Percentiles rank a stretch among this genome's conserved stretches.
phyloP scores from a whole-genome alignment of 148 eudicot genomes.

The Cornus suecica region DNA sequence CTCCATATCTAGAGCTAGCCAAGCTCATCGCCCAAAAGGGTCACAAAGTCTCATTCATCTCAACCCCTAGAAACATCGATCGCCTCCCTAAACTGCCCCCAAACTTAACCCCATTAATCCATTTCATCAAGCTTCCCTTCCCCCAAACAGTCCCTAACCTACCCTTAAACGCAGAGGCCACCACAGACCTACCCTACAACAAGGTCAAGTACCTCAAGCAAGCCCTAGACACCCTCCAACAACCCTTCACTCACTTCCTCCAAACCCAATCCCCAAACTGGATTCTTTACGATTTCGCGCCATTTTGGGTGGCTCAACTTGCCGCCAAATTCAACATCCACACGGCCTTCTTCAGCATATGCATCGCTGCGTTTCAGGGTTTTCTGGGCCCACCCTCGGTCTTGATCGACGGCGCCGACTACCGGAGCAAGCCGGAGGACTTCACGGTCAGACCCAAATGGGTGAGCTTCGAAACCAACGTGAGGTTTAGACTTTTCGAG shows the following conservation, averaged over 20 bases:
- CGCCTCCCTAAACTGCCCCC: slow-evolving; percentile 28
- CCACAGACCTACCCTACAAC: slow-evolving; percentile 21
- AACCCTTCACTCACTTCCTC: slow-evolving; percentile 14
- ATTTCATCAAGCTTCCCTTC: slow-evolving; percentile 18
- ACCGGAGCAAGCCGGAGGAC: slow-evolving; percentile 23
- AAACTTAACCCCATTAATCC: slow-evolving; percentile 12
- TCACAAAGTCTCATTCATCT: slow-evolving; percentile 20
- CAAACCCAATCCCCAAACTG: slow-evolving; percentile 21
- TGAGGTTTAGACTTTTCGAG: slow-evolving; percentile 18
- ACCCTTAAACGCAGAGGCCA: slow-evolving; percentile 29
- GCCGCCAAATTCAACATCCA: slow-evolving; percentile 19
- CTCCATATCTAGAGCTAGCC: slow-evolving; percentile 28
- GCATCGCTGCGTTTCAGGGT: slow-evolving; percentile 18
- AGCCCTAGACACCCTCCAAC: slow-evolving; percentile 21
- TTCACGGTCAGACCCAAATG: slow-evolving; percentile 24
- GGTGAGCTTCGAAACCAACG: slow-evolving; percentile 24
- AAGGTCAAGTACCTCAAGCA: slow-evolving; percentile 21
- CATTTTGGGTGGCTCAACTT: slow-evolving; percentile 24
- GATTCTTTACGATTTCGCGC: slow-evolving; percentile 27
- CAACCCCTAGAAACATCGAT: slow-evolving; percentile 30
- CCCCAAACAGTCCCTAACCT: slow-evolving; percentile 15
- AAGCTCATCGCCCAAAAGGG: slow-evolving; percentile 31
- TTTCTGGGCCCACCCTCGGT: slow-evolving; percentile 17
- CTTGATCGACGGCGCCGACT: slow-evolving; percentile 19
- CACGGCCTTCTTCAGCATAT: slow-evolving; percentile 16